phyloP scores from a whole-genome alignment of 768 basidiomycete genomes.

The Mycena vitilis region DNA sequence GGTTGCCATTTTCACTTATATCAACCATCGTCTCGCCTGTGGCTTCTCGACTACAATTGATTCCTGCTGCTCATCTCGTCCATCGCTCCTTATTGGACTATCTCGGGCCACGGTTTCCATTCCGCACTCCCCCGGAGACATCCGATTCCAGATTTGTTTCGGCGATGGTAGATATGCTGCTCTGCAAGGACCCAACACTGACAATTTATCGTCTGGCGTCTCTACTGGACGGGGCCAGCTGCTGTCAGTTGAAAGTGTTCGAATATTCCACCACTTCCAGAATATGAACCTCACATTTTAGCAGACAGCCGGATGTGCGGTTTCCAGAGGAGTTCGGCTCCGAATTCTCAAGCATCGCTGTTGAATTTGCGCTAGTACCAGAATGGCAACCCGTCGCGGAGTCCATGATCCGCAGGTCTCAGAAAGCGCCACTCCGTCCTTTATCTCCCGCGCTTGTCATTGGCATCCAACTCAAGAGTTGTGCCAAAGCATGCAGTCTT shows the following conservation, averaged over 20 bases:
- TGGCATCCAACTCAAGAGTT: not conserved
- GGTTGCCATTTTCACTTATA: too few species aligned
- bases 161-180: too few species aligned
- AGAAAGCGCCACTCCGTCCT: not conserved
- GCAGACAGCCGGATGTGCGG: not conserved
- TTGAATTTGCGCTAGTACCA: conserved; percentile 14
- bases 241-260: conserved; percentile 11
- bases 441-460: not conserved
- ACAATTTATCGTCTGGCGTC: conserved; percentile 6
- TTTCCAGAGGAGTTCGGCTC: not conserved
- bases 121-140: too few species aligned
- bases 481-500: not conserved
- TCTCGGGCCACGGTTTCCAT: too few species aligned
- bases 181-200: not conserved
- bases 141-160: too few species aligned
- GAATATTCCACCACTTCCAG: not conserved
- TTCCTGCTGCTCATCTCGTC: too few species aligned
- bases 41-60: too few species aligned
- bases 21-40: too few species aligned
- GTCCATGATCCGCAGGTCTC: conserved; percentile 6
- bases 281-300: not conserved
- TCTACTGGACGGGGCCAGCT: not conserved
- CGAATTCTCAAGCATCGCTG: not conserved
- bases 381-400: conserved; percentile 1
- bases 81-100: too few species aligned